These are phyloP conservation scores for Sporothrix dimorphospora DNA, from an alignment of 2,329 filamentous ascomycete genomes.

Conservation along the genomic window DNA sequence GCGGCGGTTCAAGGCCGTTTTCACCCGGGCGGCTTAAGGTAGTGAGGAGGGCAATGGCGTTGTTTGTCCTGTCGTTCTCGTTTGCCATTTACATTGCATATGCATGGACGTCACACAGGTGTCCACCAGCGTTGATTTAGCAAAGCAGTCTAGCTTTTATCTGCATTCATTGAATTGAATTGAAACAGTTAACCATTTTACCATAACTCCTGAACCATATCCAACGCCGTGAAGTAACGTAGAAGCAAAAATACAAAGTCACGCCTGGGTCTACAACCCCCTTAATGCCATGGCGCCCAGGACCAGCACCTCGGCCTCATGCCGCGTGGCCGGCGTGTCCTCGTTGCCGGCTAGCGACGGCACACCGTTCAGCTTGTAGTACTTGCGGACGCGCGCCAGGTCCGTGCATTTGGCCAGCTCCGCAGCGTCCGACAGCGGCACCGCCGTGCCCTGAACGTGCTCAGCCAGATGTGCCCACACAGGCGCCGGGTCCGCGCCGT, in stretches of 20 bases:
- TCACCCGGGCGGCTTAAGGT: slow-evolving; percentile 40
- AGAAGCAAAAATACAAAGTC: too few species aligned
- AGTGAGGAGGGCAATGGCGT: background rate
- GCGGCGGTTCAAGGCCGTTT: slow-evolving; percentile 53
- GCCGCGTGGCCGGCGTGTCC: slow-evolving; percentile 47
- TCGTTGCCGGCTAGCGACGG: slow-evolving; percentile 45
- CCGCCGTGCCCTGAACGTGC: slow-evolving; percentile 63
- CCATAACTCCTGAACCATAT: background rate
- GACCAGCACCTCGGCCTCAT: slow-evolving; percentile 68
- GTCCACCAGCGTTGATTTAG: slow-evolving; percentile 14
- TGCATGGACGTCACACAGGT: background rate
- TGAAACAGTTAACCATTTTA: background rate
- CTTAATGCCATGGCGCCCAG: slow-evolving; percentile 79
- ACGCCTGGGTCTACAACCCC: too few species aligned
- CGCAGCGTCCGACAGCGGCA: slow-evolving; percentile 62
- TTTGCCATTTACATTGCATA: background rate
- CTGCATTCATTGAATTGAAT: background rate
- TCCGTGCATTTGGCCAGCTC: slow-evolving; percentile 65
- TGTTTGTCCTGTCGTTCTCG: background rate
- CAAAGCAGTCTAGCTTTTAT: background rate
- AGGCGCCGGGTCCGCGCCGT: slow-evolving; percentile 47
- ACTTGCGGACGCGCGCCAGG: slow-evolving; percentile 72
- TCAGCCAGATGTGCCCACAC: slow-evolving; percentile 62
- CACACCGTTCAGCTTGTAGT: slow-evolving; percentile 79
- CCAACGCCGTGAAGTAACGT: background rate